These are phyloP conservation scores for Lentinus brumalis DNA, from an alignment of 768 basidiomycete genomes.

Conservation along the genomic window DNA sequence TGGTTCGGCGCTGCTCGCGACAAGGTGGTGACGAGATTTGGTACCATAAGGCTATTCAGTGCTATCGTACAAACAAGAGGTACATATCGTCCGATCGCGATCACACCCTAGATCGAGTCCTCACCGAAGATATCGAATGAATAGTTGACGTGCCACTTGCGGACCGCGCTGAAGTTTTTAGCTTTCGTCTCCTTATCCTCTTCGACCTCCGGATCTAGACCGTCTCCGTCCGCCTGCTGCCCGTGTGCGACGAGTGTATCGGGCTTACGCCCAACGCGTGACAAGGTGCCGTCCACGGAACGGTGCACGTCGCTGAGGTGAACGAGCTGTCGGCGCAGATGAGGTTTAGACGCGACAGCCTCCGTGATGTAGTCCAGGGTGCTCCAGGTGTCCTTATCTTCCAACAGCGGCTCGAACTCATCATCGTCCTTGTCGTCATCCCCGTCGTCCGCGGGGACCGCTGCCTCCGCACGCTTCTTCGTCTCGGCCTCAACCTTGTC, in stretches of 20 bases:
- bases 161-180: conserved; percentile 1
- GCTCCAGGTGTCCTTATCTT: not conserved
- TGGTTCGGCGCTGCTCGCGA: not conserved
- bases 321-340: conserved; percentile 17
- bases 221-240: not conserved
- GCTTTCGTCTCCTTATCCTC: conserved; percentile 4
- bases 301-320: conserved; percentile 27
- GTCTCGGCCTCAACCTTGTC: conserved; percentile 19
- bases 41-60: too few relatives aligned
- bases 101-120: not conserved
- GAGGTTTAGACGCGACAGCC: conserved; percentile 10
- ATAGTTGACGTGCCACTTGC: not conserved
- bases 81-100: not conserved
- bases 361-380: conserved; percentile 15
- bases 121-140: not conserved
- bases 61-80: not conserved
- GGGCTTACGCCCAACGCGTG: not conserved
- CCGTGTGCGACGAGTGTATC: not conserved
- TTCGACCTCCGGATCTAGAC: not conserved
- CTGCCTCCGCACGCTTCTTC: conserved; percentile 3
- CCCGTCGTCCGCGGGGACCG: not conserved
- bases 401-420: not conserved
- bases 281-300: conserved; percentile 20
- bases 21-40: too few relatives aligned
- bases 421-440: conserved; percentile 1